phyloP scores from a whole-genome alignment of 768 basidiomycete species.

The Pleurotus djamor region DNA sequence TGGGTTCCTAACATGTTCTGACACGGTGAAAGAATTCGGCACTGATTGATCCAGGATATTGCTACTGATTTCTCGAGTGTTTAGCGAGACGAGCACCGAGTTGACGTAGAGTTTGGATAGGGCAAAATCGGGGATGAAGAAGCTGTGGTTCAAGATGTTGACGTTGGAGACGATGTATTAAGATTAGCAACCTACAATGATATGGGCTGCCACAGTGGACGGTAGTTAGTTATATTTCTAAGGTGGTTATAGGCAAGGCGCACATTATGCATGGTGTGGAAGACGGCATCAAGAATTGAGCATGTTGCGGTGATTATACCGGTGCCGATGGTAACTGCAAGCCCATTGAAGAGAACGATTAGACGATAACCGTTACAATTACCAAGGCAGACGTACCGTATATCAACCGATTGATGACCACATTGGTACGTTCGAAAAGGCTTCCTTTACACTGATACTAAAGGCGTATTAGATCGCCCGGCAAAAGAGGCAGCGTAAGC shows the following conservation, averaged over 20 bases:
- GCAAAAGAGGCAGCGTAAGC: not conserved
- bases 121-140: not conserved
- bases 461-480: not conserved
- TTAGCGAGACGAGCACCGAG: not conserved
- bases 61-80: not conserved
- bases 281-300: not conserved
- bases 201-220: not conserved
- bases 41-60: no score
- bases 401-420: not conserved
- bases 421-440: not conserved
- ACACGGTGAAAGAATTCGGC: no score
- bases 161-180: not conserved
- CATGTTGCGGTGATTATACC: not conserved
- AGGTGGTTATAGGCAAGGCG: not conserved
- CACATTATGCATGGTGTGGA: not conserved
- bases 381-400: not conserved
- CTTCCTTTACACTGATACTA: not conserved
- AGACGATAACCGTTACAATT: no score
- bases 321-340: not conserved
- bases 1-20: no score
- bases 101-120: slow-evolving; percentile 2
- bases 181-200: not conserved
- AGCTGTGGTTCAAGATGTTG: not conserved
- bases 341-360: not conserved
- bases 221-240: not conserved